A percentile compares a stretch with the other conserved stretches of the same genome.
phyloP scores from a whole-genome alignment of 371 early-diverging fungal species.

The Mucor plumbeus region DNA sequence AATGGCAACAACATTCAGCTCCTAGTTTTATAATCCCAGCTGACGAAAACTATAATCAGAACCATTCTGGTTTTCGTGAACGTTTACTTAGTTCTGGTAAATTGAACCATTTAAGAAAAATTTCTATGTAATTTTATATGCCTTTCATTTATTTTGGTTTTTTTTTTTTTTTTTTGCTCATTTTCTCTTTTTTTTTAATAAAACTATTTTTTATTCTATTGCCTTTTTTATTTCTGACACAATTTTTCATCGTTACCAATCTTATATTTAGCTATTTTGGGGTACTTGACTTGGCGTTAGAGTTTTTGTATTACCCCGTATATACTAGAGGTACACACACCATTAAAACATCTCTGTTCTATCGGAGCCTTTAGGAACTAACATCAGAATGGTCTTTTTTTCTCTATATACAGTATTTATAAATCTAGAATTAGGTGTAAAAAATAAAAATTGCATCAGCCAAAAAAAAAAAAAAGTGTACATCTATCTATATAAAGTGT shows the following conservation, averaged over 20 bases:
- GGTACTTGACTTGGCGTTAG: background rate
- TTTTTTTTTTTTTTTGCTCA: too few relatives aligned
- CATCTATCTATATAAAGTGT: background rate
- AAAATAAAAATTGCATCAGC: background rate
- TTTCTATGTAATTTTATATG: constrained; percentile 7
- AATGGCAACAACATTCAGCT: constrained; percentile 10
- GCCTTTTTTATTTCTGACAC: background rate
- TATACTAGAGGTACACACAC: background rate
- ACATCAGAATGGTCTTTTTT: background rate
- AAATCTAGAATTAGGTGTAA: too few relatives aligned
- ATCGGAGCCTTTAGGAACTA: background rate
- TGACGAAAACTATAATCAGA: constrained; percentile 18
- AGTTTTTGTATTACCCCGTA: background rate
- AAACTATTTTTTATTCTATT: background rate
- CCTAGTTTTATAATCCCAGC: constrained; percentile 42
- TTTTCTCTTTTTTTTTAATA: background rate
- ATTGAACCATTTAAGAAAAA: constrained; percentile 29
- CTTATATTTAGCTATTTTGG: constrained; percentile 1
- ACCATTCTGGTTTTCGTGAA: constrained; percentile 31
- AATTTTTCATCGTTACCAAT: background rate
- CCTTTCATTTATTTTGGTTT: too few relatives aligned
- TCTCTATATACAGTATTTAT: too few relatives aligned
- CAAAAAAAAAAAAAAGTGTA: background rate
- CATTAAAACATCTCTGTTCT: background rate
- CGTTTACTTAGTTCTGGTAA: constrained; percentile 35